Evolutionary conservation across 148 eudicot genomes (phyloP), one percentile per base, ranked within the genome.

Genomic region (Rhododendron griersonianum): DNA sequence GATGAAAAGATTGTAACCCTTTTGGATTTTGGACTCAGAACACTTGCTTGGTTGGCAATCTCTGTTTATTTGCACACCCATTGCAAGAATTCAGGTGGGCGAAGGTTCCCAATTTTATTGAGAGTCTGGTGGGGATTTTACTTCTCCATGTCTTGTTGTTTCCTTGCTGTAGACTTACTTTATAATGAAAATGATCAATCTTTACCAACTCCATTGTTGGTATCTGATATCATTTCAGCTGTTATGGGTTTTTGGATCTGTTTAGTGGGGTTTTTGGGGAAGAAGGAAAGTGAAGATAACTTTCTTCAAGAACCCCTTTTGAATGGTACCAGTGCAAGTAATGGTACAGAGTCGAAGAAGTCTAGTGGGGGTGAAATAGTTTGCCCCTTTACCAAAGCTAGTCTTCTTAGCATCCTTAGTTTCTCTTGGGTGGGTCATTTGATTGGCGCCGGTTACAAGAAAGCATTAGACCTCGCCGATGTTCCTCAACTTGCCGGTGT

Each of bases 91-190:
- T 87, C 87, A 48, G 78, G 83, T 81, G 89, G 87, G 53, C 77
- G 83, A 23, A 91, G 86, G 81, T 92, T 93, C 76, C 95, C 96
- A 8, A 5, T 92, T 51, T 81, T 89, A 28, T 84, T 96, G 83
- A 96, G 92, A 87, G 76, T 93, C 44, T 96, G 95, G 98, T 96
- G 94, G 95, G 91, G 87, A 11, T 51, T 90, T 81, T 95, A 93
- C 90, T 88, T 95, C 73, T 78, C 47, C 28, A 57, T 91, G 3
- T 94, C 94, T 76, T 86, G 90, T 85, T 94, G 91, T 89, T 93
- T 90, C 84, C 86, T 96, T 44, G 90, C 91, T n/a, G 48, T 90
- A 19, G 84, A 87, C 81, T 51, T 47, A 5, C 78, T 92, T 44
- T 39, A 83, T 30, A 79, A 86, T 50, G 83, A 83, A 48, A 76